Base-by-base conservation (phyloP, 805 yeast species). In the Yarrowia bubula region DNA sequence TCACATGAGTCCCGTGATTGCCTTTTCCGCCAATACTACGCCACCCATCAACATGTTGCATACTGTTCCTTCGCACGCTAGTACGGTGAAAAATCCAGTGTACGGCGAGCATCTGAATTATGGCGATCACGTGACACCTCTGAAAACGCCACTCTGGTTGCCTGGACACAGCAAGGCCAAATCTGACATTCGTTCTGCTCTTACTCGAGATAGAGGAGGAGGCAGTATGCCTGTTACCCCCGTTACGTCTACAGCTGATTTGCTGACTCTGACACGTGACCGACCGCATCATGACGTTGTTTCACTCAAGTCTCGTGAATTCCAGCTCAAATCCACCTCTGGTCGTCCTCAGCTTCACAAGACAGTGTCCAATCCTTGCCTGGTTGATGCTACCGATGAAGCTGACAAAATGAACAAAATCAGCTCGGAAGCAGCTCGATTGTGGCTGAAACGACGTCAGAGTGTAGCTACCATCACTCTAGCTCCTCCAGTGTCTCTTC, bases 41-140 rank as follows among this genome's bases (percentile, higher is more conserved):
- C 61, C 61, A 8, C 61, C 61, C n/a, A 55, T 55, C 60, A 51
- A 39, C 44, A 37, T 51, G 43, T n/a, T 51, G 13, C 60, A 37
- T 10, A 38, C 37, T 22, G 60, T 51, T 9, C 44, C 60, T n/a
- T 38, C 35, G 22, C 14, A 18, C 17, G 37, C 5, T 7, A n/a
- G 37, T n/a, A 31, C 18, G 4, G 17, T 11, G 28, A 47, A 47
- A 22, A 32, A 22, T 22, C 28, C 3, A 3, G 28, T 22, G 3
- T 22, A 22, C 28, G 28, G 28, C 28, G 58, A 47, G n/a, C 53
- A 47, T 11, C 15, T 47, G 53, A 22, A 22, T 8, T n/a, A n/a
- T 5, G n/a, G 22, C 2, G 53, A 47, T 10, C 28, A 46, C 22
- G 18, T 14, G 3, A 7, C 55, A 4, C 55, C 55, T 13, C 41